Base-by-base conservation (phyloP, 1,139 yeast species). In the Yamadazyma atlantica region DNA sequence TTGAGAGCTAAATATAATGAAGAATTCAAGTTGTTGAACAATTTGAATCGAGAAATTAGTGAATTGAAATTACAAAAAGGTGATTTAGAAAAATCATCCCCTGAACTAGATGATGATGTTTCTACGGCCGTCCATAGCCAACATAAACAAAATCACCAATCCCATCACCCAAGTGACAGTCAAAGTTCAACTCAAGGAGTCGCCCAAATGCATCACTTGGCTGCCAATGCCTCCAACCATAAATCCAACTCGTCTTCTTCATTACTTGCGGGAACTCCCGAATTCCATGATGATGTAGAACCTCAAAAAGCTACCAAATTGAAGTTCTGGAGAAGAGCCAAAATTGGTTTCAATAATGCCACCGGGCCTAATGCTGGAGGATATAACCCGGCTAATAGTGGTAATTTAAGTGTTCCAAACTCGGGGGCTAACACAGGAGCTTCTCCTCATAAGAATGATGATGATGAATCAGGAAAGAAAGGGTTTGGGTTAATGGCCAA, bases 291-390 rank as follows among this genome's bases (percentile, higher is more conserved):
- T 17, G 71, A 63, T 4, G 71, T 54, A 2, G 75, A 70, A 36
- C 58, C 74, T 1, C 72, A 68, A 39, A 67, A 65, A 47, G 75
- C 77, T 4, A 69, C 75, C 1, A 58, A 72, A 41, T 59, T 73
- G 44, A 73, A 66, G 50, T 78, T 78, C 53, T 78, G 83, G 83
- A 66, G 78, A 53, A 60, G 78, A 45, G 75, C 78, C 3, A 71
- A 65, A 48, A 56, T 62, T 17, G 56, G 58, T 4, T 48, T 49
- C 34, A 44, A 49, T 30, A 45, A 26, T 22, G 25, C 32, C 13
- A 37, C 34, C 25, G 39, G 35, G 15, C 36, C 42, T 11, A 28
- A 16, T 16, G 12, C 7, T 6, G 12, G 11, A 15, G 30, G 30
- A 10, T 10, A 14, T 5, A 16, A 13, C 7, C 9, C 21, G 9